Evolutionary conservation across 2,329 filamentous ascomycete species (phyloP), one percentile per base, ranked within the genome.

Genomic region (Pestalotiopsis sp.): DNA sequence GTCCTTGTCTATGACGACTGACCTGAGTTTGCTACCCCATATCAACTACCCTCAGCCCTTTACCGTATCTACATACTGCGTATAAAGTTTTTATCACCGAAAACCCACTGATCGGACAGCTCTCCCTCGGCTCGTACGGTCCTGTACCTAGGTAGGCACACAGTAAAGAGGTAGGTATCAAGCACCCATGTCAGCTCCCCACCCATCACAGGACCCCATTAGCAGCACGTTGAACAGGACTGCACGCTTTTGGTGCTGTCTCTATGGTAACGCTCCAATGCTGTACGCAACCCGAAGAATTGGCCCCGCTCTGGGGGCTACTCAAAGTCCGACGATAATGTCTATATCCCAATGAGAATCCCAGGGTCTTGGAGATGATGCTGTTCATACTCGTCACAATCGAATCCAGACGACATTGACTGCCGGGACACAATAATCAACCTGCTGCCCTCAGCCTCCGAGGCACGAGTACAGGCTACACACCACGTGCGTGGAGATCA

Each of bases 401-500:
- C 20, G 17, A 52, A n/a, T 52, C n/a, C 22, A 7, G 17, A n/a
- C 44, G 44, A n/a, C 20, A 52, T 52, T 20, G 44, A 52, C 44
- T 52, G 44, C 17, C 9, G 44, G 44, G 44, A 52, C 44, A 52
- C 30, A 35, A 35, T 35, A 35, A 35, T 35, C 30, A 52, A n/a
- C 20, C 6, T 52, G 44, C 44, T 52, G 44, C 17, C 10, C 20
- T 52, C 44, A 52, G 44, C 44, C 44, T 52, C 44, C 17, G 44
- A 52, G 44, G 44, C 44, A 52, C 44, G 44, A 52, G 44, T 52
- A 52, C 44, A n/a, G 7, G 22, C 44, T 52, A 35, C 14, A 64
- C 9, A 64, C 35, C 61, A 52, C 59, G 39, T 48, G 61, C 44
- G 44, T 52, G 61, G 40, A 22, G 26, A 22, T 64, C 40, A 64